Base-by-base conservation (phyloP, 768 basidiomycete species). In the Mycena rosella region DNA sequence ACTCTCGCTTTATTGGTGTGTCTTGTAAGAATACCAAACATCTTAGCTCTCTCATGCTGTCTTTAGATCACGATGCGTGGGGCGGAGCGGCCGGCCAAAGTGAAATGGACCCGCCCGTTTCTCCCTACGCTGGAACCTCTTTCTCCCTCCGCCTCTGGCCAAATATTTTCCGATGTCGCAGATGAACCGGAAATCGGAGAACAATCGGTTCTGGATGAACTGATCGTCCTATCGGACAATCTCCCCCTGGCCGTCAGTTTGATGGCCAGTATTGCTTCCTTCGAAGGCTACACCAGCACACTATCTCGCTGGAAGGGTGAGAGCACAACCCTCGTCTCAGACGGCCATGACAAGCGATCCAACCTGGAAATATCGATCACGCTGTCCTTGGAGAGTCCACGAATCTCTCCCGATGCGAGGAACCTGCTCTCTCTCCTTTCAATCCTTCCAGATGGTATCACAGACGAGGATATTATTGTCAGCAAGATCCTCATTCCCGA, bases 291-390 rank as follows among this genome's bases (percentile, higher is more conserved):
- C 27, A 38, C 30, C 2, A 10, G 18, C 11, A 51, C 54, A 3
- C 14, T 67, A 5, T n/a, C 45, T 45, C 65, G 65, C 2, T 67
- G 59, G 59, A 32, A 57, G 47, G 6, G 2, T 2, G 59, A 67
- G 26, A 54, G 22, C 10, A 57, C 54, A 22, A n/a, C 45, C 1
- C 38, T 67, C 10, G 14, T 67, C 20, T 56, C 65, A 17, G 60
- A 56, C 6, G 65, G 64, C 2, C 42, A 30, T 17, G 26, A 44
- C 17, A 65, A 65, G 34, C 30, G 24, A 1, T 65, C 64, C 2
- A 65, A 59, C 36, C 64, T 65, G 14, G 57, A 59, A 22, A 52
- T 34, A 47, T 65, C 57, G n/a, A 60, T 65, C 13, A 38, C 5
- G 7, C 49, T 65, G 10, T 65, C 64, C 9, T 51, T 65, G 15